Evolutionary conservation across 2,329 filamentous ascomycete species (phyloP).

Genomic region (Dactylonectria estremocensis): DNA sequence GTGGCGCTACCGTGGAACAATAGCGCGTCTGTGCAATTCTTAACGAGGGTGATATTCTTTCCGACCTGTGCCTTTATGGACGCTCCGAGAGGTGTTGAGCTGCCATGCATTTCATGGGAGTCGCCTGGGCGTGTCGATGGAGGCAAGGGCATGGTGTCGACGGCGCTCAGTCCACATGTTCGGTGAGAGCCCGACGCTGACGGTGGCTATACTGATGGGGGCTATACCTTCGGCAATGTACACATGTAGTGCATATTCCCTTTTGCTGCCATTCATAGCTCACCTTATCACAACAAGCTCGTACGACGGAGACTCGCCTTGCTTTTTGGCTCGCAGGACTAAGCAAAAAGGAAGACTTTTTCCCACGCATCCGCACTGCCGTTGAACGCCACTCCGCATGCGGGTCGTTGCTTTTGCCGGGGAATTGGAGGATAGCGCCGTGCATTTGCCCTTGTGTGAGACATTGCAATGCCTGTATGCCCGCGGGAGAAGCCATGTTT

Average conservation of each 20-base stretch:
- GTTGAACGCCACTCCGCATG: conserved; percentile 22
- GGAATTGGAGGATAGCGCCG: conserved; percentile 20
- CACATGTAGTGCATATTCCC: background rate
- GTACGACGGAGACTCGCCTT: conserved; percentile 20
- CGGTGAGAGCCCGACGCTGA: conserved; percentile 16
- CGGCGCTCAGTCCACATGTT: conserved; percentile 9
- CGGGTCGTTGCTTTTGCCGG: conserved; percentile 21
- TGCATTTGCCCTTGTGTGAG: conserved; percentile 11
- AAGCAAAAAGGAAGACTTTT: background rate
- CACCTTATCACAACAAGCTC: conserved; percentile 6
- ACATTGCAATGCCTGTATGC: conserved; percentile 27
- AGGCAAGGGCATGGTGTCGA: conserved; percentile 19
- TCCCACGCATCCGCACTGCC: background rate
- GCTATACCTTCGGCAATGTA: conserved; percentile 5
- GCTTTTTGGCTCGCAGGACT: conserved; percentile 20
- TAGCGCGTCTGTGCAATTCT: conserved; percentile 21
- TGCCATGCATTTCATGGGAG: conserved; percentile 4
- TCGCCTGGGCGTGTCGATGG: conserved; percentile 4
- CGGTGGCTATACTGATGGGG: background rate
- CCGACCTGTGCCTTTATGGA: conserved; percentile 8
- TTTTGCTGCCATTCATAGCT: conserved; percentile 7
- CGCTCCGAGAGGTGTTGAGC: conserved; percentile 8
- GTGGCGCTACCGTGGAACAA: conserved; percentile 25
- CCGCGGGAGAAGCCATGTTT: background rate
- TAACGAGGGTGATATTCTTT: conserved; percentile 18